These are phyloP conservation scores for Sherardia arvensis DNA, from an alignment of 257 asterid genomes.

Conservation along the genomic window DNA sequence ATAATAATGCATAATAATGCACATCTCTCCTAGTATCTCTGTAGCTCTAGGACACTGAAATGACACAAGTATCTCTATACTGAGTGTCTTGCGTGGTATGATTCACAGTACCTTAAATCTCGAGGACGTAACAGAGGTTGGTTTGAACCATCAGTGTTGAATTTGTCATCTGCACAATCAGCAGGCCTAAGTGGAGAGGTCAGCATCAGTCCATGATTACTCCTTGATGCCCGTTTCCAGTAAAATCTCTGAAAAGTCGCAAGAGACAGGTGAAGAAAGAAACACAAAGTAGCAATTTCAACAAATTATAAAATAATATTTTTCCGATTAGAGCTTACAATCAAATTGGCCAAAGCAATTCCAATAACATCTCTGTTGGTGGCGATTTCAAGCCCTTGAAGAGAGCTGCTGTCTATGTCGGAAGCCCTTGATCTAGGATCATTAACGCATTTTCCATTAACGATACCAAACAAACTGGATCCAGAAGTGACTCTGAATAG, in stretches of 20 bases:
- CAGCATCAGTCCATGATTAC: slow-evolving; percentile 71
- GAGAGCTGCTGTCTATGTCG: slow-evolving; percentile 71
- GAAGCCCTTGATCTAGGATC: slow-evolving; percentile 93
- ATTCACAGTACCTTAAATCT: slow-evolving; percentile 60
- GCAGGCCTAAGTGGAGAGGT: slow-evolving; percentile 82
- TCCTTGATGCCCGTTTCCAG: slow-evolving; percentile 92
- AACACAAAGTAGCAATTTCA: neutral
- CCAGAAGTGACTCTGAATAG: slow-evolving; percentile 79
- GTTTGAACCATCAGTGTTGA: slow-evolving; percentile 30
- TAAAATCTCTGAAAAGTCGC: slow-evolving; percentile 67
- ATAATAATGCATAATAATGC: neutral
- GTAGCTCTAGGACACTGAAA: neutral
- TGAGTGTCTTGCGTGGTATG: neutral
- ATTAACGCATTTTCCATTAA: slow-evolving; percentile 82
- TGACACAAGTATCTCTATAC: neutral
- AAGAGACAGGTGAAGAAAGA: slow-evolving; percentile 5
- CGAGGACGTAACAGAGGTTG: slow-evolving; percentile 78
- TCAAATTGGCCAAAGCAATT: slow-evolving; percentile 88
- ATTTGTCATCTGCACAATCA: slow-evolving; percentile 41
- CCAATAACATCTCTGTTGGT: slow-evolving; percentile 79
- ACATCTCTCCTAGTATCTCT: neutral
- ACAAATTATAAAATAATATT: neutral
- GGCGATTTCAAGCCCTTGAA: slow-evolving; percentile 77
- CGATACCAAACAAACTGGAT: slow-evolving; percentile 68
- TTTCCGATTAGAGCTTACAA: slow-evolving; percentile 39